Evolutionary conservation across 495 filamentous ascomycete genomes (phyloP).

Genomic region (Penicillium canariense): DNA sequence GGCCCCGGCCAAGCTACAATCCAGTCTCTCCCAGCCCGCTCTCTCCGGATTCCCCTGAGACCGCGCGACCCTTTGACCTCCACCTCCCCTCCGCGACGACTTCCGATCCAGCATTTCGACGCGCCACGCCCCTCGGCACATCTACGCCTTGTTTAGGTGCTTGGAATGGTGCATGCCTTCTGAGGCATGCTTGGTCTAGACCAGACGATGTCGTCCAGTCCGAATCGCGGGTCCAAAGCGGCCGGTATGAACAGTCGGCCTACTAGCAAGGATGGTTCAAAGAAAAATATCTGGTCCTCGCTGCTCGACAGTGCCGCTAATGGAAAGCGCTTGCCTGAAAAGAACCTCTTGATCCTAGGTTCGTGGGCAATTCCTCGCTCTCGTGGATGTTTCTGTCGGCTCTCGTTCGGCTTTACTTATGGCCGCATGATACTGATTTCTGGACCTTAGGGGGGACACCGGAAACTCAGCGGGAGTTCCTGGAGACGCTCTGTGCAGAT

Average conservation of each 20-base stretch:
- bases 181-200: conserved; percentile 40
- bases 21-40: conserved; percentile 4
- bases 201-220: conserved; percentile 44
- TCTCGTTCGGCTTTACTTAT: conserved; percentile 3
- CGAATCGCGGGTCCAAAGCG: conserved; percentile 35
- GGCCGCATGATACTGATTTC: conserved; percentile 18
- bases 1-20: not conserved
- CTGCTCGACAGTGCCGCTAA: conserved; percentile 89
- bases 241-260: conserved; percentile 48
- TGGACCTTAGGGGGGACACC: conserved; percentile 69
- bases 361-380: conserved; percentile 20
- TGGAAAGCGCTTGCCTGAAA: conserved; percentile 87
- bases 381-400: conserved; percentile 1
- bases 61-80: conserved; percentile 13
- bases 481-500: conserved; percentile 73
- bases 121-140: not conserved
- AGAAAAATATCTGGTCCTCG: conserved; percentile 91
- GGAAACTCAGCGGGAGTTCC: conserved; percentile 84
- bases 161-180: conserved; percentile 38
- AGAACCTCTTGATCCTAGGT: conserved; percentile 87
- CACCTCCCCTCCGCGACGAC: conserved; percentile 9
- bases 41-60: conserved; percentile 26
- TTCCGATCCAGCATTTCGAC: conserved; percentile 10
- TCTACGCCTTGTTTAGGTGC: conserved; percentile 1
- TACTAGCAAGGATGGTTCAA: conserved; percentile 67